A percentile compares a stretch with the other conserved stretches of the same genome.
Evolutionary conservation across 2,329 filamentous ascomycete species (phyloP).

Genomic region (Fusarium falciforme): DNA sequence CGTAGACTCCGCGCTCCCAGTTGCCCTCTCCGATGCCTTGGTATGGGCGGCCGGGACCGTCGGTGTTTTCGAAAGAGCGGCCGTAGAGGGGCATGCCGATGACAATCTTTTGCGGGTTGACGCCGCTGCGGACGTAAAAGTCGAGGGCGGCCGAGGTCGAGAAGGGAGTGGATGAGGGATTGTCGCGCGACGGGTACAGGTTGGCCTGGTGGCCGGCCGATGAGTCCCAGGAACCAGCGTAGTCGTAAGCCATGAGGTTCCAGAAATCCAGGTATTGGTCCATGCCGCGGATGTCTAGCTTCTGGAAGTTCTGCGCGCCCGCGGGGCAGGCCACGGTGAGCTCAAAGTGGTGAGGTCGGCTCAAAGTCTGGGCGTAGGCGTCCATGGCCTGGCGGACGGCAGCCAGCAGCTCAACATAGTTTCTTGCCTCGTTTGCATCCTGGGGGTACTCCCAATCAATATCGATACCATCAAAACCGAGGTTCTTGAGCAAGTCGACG

Average conservation of each 20-base stretch:
- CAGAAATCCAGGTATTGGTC: conserved; percentile 77
- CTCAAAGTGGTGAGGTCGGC: conserved; percentile 66
- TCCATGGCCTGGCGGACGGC: conserved; percentile 69
- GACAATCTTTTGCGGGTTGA: conserved; percentile 79
- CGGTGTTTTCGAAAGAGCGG: conserved; percentile 82
- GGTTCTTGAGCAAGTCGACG: conserved; percentile 80
- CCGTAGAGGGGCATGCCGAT: conserved; percentile 95
- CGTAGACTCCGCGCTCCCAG: conserved; percentile 88
- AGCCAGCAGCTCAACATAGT: conserved; percentile 70
- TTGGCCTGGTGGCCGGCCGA: conserved; percentile 84
- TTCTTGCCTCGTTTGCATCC: conserved; percentile 62
- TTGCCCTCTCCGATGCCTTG: conserved; percentile 80
- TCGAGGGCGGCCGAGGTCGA: conserved; percentile 77
- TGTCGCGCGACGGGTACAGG: conserved; percentile 68
- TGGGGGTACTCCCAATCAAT: conserved; percentile 78
- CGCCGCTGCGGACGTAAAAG: conserved; percentile 74
- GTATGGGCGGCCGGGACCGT: conserved; percentile 77
- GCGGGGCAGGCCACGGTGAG: conserved; percentile 74
- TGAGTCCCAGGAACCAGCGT: conserved; percentile 83
- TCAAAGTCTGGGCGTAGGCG: conserved; percentile 61
- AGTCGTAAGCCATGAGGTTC: conserved; percentile 92
- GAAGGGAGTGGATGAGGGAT: conserved; percentile 79
- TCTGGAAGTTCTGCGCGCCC: conserved; percentile 70
- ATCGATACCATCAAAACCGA: conserved; percentile 81
- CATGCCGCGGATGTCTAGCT: conserved; percentile 72